A percentile compares a stretch with the other conserved stretches of the same genome.
Evolutionary conservation across 1,139 yeast species (phyloP).

Genomic region (Maudiozyma humilis): DNA sequence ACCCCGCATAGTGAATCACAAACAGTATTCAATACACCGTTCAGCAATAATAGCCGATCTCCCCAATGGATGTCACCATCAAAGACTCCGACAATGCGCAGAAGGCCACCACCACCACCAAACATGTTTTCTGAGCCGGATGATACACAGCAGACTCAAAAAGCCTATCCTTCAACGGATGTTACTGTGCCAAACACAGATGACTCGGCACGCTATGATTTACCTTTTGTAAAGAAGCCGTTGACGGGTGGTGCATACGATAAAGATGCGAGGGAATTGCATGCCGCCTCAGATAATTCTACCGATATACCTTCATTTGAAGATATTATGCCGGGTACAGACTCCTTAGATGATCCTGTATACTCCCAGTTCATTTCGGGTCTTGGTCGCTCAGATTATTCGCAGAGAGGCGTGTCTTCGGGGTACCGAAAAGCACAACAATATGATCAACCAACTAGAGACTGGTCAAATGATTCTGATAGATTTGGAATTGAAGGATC

Average conservation of each 20-base stretch:
- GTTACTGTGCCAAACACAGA: not conserved
- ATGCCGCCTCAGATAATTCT: not conserved
- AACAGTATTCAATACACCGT: not conserved
- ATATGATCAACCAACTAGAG: not conserved
- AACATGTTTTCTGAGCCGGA: not conserved
- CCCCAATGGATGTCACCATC: not conserved
- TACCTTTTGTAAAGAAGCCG: not conserved
- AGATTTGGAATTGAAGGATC: not conserved
- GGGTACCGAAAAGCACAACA: no score
- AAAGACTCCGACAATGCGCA: not conserved
- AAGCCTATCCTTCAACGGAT: not conserved
- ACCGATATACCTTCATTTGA: no score
- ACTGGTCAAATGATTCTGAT: not conserved
- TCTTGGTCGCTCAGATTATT: no score
- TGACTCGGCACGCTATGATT: not conserved
- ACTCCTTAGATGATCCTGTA: no score
- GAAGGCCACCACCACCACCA: conserved; percentile 3
- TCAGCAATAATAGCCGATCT: not conserved
- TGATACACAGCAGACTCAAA: not conserved
- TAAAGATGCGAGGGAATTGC: not conserved
- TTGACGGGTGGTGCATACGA: not conserved
- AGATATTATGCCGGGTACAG: no score
- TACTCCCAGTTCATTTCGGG: no score
- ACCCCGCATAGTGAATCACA: not conserved
- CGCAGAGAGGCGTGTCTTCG: no score